Evolutionary conservation across 208 protist species (phyloP), one percentile per base, ranked within the genome.

Genomic region (Zelonia costaricensis): DNA sequence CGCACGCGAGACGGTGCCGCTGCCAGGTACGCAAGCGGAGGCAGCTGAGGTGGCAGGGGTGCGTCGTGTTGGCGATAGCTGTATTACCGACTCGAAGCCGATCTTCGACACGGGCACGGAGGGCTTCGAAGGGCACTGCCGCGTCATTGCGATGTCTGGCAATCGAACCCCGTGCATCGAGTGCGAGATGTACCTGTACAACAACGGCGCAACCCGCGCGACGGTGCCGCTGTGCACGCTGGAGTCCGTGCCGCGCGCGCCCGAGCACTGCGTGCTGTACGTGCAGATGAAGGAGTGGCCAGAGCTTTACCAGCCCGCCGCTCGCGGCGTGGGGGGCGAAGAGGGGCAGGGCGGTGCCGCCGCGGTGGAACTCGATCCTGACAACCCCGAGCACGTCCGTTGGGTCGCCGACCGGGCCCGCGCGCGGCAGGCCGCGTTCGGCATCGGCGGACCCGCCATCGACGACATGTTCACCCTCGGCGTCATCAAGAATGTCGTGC

Each of bases 31-130:
- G 56, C 44, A 63, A 42, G 1, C 46, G 15, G 0, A 46, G 10
- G 48, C 48, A 6, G 22, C n/a, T n/a, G 39, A n/a, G 10, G 8
- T 35, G 39, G 22, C 52, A 1, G 31, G 9, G 7, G 44, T 66
- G 39, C 35, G 44, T 8, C 25, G 18, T 25, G 39, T 64, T 13
- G 56, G 61, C 9, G 42, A 61, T 4, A 64, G n/a, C 43, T 35
- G 54, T 4, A 78, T 94, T 9, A 43, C 33, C 4, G 39, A 66
- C 6, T 78, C 80, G 0, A 98, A 98, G 56, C 98, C 97, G 22
- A 78, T 99, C 27, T 90, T 99, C 45, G 98, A 99, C 74, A 97
- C 97, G 33, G 99, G 98, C 48, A 99, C 98, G 12, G 98, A 99
- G 60, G 98, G 97, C 10, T 99, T 99, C 66, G 91, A 98, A 69